phyloP scores from a whole-genome alignment of 2,329 filamentous ascomycete species.

The Pseudogymnoascus pannorum region DNA sequence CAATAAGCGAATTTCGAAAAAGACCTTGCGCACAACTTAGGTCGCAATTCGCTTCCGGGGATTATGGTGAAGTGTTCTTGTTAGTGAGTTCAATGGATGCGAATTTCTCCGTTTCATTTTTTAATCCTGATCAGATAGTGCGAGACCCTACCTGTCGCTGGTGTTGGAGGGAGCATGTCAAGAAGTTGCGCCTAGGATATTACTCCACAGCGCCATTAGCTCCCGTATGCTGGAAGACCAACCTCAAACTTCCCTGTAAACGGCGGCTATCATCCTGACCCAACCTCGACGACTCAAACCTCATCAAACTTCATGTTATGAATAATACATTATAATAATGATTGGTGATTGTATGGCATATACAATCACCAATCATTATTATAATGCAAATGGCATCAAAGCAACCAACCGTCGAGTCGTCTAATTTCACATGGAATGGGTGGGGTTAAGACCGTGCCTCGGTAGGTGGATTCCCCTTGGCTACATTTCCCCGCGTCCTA shows the following conservation, averaged over 20 bases:
- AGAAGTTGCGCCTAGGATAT: background rate
- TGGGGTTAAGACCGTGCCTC: background rate
- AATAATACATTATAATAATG: background rate
- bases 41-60: background rate
- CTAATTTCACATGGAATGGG: background rate
- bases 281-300: background rate
- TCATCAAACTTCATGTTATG: background rate
- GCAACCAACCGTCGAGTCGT: background rate
- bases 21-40: background rate
- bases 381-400: background rate
- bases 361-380: background rate
- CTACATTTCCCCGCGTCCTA: background rate
- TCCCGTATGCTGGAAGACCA: background rate
- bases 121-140: background rate
- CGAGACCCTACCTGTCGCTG: background rate
- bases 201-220: background rate
- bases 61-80: background rate
- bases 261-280: background rate
- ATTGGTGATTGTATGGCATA: too few species aligned
- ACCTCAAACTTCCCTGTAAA: background rate
- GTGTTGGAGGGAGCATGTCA: background rate
- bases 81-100: background rate
- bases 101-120: background rate
- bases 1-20: too few species aligned
- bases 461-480: background rate